Evolutionary conservation across 495 filamentous ascomycete genomes (phyloP).

Genomic region (Elaphomyces granulatus): DNA sequence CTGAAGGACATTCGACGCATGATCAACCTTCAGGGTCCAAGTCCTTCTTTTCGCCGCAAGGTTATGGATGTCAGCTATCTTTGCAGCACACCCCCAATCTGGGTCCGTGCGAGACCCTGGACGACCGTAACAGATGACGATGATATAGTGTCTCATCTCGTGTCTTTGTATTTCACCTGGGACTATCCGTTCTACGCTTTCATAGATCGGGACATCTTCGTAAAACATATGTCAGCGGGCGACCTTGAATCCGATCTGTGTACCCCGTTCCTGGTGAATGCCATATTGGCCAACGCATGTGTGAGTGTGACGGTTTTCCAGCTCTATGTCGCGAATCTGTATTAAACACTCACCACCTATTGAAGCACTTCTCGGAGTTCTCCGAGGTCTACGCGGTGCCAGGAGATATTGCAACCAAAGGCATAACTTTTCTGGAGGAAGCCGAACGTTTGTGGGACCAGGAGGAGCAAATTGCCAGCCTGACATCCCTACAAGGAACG

Average conservation of each 20-base stretch:
- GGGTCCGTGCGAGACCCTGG: slow-evolving; percentile 36
- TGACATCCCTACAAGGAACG: slow-evolving; percentile 27
- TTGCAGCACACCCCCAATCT: slow-evolving; percentile 25
- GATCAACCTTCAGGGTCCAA: slow-evolving; percentile 21
- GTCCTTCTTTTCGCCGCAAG: slow-evolving; percentile 25
- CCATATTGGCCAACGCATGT: slow-evolving; percentile 36
- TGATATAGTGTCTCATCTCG: slow-evolving; percentile 38
- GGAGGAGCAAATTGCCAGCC: slow-evolving; percentile 14
- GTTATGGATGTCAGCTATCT: slow-evolving; percentile 36
- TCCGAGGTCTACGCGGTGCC: slow-evolving; percentile 29
- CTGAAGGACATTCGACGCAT: slow-evolving; percentile 20
- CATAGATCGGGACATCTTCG: slow-evolving; percentile 34
- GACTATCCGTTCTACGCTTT: slow-evolving; percentile 37
- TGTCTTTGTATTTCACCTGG: slow-evolving; percentile 42
- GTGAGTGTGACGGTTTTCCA: slow-evolving; percentile 14
- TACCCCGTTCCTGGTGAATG: slow-evolving; percentile 40
- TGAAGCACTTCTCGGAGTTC: slow-evolving; percentile 33
- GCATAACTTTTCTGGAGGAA: slow-evolving; percentile 28
- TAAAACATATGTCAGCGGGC: slow-evolving; percentile 28
- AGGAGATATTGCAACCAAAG: slow-evolving; percentile 30
- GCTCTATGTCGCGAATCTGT: no score
- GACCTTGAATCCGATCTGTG: slow-evolving; percentile 29
- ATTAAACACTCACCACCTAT: no score
- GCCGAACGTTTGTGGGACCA: slow-evolving; percentile 21
- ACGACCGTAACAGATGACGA: slow-evolving; percentile 35